Evolutionary conservation across 495 filamentous ascomycete genomes (phyloP), one percentile per base, ranked within the genome.

Genomic region (Aspergillus egyptiacus): DNA sequence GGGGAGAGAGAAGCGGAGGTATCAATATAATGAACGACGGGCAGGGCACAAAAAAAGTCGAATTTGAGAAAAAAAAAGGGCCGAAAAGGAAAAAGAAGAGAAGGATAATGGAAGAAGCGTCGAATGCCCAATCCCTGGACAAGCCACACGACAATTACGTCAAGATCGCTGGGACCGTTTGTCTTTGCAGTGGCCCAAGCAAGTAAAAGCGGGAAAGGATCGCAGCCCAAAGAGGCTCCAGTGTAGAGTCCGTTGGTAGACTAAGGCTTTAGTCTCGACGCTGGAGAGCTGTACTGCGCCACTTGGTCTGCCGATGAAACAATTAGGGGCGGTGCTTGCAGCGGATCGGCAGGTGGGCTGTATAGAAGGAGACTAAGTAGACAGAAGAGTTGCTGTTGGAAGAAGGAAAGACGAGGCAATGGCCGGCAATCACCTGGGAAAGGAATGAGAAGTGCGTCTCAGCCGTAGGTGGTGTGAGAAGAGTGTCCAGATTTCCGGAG

Each of bases 131-230:
- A 58, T 51, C 47, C 37, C 19, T 24, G 38, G 27, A 22, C 37
- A 53, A 50, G 40, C 50, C 50, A 53, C 55, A 54, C 43, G 40
- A 48, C 52, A 53, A 59, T 59, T 59, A 59, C 56, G 56, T 59
- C 56, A 59, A 53, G 49, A 50, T 50, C 48, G 35, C 32, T n/a
- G 38, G 40, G 48, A 50, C 42, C 37, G 51, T 54, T n/a, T 54
- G 50, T 53, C 51, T 47, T n/a, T 58, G 48, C 55, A 54, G 55
- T 47, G 36, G 46, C 43, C 51, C 45, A 48, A 52, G 40, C 45
- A 49, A 28, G 46, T 18, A 35, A 46, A 32, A 19, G 41, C 23
- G 23, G 41, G 47, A 59, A 48, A 46, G 33, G 44, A 52, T 48
- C 44, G 48, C 48, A 48, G 40, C 34, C 53, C 48, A 50, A 54